Base-by-base conservation (phyloP, 169 alveolate genomes). In the Plasmodium ovale region DNA sequence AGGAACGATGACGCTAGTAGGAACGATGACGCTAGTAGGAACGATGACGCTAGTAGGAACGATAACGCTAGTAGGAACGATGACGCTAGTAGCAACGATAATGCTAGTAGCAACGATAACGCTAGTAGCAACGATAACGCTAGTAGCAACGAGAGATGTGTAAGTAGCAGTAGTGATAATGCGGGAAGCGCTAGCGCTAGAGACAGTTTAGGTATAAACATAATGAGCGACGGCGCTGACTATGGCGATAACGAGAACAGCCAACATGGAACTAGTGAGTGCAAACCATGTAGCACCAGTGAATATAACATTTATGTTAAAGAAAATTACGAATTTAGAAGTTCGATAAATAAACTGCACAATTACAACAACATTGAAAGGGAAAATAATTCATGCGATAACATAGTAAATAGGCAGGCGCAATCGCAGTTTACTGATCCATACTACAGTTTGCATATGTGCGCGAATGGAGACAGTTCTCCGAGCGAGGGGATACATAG, bases 351-450 rank as follows among this genome's bases (percentile, higher is more conserved):
- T 23, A 31, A 44, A 6, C 27, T 68, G 7, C 53, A 47, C 37
- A 25, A 31, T 42, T 68, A 68, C 44, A 21, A 21, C 14, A 16
- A n/a, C 16, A n/a, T 58, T 19, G 74, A 73, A 59, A 60, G 53
- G 53, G 88, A 73, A 73, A 64, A 64, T 0, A 37, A 19, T 31
- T 35, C 53, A 2, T 16, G 47, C 16, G 58, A 73, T 73, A 73
- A 73, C 14, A 54, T 73, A 25, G 73, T 73, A 51, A 67, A 73
- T 59, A 73, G 73, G 35, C 62, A 73, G n/a, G 42, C 88, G 5
- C 88, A 73, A 35, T 59, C 42, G 12, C 72, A 73, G 47, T 25
- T 59, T 73, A 64, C 21, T 4, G 62, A 73, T 33, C 44, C 70
- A 0, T 64, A 60, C 59, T 73, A 73, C 42, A 49, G 31, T 27